Base-by-base conservation (phyloP, 1,139 yeast species). In the Wickerhamiella pararugosa region DNA sequence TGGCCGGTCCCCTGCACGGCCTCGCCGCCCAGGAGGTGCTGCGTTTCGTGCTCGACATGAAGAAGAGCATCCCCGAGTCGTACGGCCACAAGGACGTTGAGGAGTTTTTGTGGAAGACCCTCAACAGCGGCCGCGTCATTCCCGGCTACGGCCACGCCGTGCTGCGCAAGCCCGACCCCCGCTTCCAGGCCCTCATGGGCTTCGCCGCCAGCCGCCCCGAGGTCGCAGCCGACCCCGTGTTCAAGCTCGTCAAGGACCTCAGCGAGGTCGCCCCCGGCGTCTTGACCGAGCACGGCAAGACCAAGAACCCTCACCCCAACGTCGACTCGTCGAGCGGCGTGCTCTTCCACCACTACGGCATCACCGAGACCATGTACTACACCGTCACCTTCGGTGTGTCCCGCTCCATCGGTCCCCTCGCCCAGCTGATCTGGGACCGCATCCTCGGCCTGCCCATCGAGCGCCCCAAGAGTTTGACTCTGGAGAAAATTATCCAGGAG, bases 141-240 rank as follows among this genome's bases (percentile, higher is more conserved):
- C 97, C 97, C 60, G 97, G 97, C 64, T 87, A 87, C 65, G 96
- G 96, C 58, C 96, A 84, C 64, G 96, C 95, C 49, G 95, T 84
- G 51, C 74, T 84, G 65, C 80, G 97, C 72, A 82, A 81, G 77
- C 83, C 96, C 37, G 97, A 87, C 66, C 97, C 97, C 60, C 78
- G 97, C 69, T 87, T 83, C 74, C 83, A 84, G 48, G 97, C 97
- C 57, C 94, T 86, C 67, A 81, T 95, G 73, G 92, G 81, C 66
- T 87, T 86, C 62, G 97, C 96, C 51, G 51, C 47, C 39, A 49
- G 54, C 29, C 58, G 61, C 9, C 61, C 61, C 27, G 61, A 59
- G 32, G 58, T 65, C 33, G 52, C 63, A 28, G 56, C 55, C 27
- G 65, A 65, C 52, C 65, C 65, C 25, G 53, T 62, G 37, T 86